Base-by-base conservation (phyloP, 2,329 filamentous ascomycete species). In the Phialophora macrospora region DNA sequence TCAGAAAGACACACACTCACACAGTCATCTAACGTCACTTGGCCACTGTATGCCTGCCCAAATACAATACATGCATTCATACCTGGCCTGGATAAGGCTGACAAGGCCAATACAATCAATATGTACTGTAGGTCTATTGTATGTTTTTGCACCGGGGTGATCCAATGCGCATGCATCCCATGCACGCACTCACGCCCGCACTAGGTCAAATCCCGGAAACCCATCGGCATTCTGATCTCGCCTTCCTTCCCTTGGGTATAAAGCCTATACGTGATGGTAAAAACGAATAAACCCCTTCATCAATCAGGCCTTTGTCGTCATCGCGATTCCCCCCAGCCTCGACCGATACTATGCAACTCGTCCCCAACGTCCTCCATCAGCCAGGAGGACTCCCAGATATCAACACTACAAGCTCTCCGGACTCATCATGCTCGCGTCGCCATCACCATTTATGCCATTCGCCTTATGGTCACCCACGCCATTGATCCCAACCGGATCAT, bases 361-460 rank as follows among this genome's bases (percentile, higher is more conserved):
- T 12, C 20, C 4, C 20, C 48, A 26, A 12, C 48, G 9, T 52
- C n/a, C 48, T 28, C 22, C 3, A 12, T 52, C 48, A n/a, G 8
- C 38, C 38, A 17, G 34, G 48, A 51, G 6, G 20, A 0, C 9
- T 51, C 48, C 14, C 44, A 20, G 20, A 51, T 2, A 5, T 14
- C 1, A 6, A 11, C 52, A 7, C 14, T 34, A 55, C 28, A 55
- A 55, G 52, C 91, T 93, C 79, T 94, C 88, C 3, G 92, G 92
- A 75, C 91, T 95, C 83, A 94, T 92, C 87, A 94, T 92, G 22
- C 89, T 89, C 34, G 87, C 87, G 20, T 83, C 85, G 60, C 87
- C 87, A 63, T 88, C 88, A 5, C 41, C 60, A 38, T 34, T 68
- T 26, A 71, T 72, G 12, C 73, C 72, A 61, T 75, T 55, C 9